phyloP scores from a whole-genome alignment of 2,329 filamentous ascomycete species.

The Didymella lethalis region DNA sequence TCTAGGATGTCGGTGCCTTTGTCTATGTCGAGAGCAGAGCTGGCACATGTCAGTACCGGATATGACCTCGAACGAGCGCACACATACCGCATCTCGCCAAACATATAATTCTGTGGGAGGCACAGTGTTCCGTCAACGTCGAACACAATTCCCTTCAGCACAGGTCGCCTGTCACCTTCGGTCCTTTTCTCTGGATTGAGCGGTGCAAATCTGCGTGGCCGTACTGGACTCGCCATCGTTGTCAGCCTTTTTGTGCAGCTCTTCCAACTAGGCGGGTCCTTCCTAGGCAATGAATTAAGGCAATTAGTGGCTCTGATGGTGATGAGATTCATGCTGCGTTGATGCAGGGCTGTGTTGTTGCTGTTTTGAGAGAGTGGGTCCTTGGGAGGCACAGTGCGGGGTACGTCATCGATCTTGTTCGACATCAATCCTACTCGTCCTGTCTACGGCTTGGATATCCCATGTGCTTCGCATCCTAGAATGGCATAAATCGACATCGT shows the following conservation, averaged over 20 bases:
- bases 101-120: slow-evolving; percentile 95
- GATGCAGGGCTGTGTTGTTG: slow-evolving; percentile 12
- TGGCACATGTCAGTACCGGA: slow-evolving; percentile 5
- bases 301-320: slow-evolving; percentile 1
- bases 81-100: slow-evolving; percentile 77
- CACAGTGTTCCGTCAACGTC: slow-evolving; percentile 96
- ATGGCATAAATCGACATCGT: neutral
- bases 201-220: slow-evolving; percentile 60
- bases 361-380: slow-evolving; percentile 11
- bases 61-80: neutral
- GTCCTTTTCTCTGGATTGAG: slow-evolving; percentile 48
- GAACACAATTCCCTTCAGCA: slow-evolving; percentile 73
- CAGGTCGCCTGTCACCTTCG: slow-evolving; percentile 50
- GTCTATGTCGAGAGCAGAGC: slow-evolving; percentile 71
- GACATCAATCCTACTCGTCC: neutral
- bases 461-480: neutral
- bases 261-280: neutral
- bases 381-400: slow-evolving; percentile 5
- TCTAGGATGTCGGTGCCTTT: slow-evolving; percentile 84
- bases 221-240: slow-evolving; percentile 29
- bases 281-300: neutral
- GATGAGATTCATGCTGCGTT: slow-evolving; percentile 12
- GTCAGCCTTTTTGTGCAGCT: slow-evolving; percentile 7
- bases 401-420: slow-evolving; percentile 16
- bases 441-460: too few relatives aligned